These are phyloP conservation scores for Penicillium ucsense DNA, from an alignment of 495 filamentous ascomycete species.

Conservation along the genomic window DNA sequence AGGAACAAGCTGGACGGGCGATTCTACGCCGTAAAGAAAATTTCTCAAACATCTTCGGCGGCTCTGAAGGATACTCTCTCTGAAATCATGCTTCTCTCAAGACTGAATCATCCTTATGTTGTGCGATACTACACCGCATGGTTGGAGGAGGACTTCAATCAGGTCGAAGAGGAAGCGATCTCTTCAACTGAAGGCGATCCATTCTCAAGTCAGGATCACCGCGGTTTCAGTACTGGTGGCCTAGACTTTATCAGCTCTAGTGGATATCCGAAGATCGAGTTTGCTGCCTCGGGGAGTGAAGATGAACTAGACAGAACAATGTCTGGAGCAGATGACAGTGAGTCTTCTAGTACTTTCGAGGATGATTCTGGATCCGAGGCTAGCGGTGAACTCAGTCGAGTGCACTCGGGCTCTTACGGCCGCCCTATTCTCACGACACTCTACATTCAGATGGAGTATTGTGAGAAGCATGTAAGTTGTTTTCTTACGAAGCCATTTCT, in stretches of 20 bases:
- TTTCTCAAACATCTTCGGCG: conserved; percentile 68
- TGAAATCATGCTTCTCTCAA: conserved; percentile 82
- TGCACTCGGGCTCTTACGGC: conserved; percentile 30
- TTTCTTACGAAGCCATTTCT: neutral
- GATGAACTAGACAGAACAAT: conserved; percentile 40
- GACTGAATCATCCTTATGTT: conserved; percentile 90
- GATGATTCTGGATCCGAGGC: conserved; percentile 18
- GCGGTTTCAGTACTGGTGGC: conserved; percentile 69
- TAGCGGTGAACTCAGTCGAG: conserved; percentile 23
- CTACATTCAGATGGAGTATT: conserved; percentile 96
- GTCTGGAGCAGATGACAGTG: conserved; percentile 15
- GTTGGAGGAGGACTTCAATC: conserved; percentile 65
- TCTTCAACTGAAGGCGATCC: conserved; percentile 46
- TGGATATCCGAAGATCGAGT: conserved; percentile 70
- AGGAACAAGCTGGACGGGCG: conserved; percentile 87
- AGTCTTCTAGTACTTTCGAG: conserved; percentile 14
- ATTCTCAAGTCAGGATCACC: conserved; percentile 32
- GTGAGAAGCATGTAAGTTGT: conserved; percentile 69
- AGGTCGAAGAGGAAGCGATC: conserved; percentile 47
- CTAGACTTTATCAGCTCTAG: conserved; percentile 90
- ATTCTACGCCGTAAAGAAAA: conserved; percentile 94
- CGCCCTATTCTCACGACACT: conserved; percentile 47
- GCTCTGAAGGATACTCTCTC: conserved; percentile 80
- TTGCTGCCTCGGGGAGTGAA: conserved; percentile 58
- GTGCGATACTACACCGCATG: conserved; percentile 94